Evolutionary conservation across 768 basidiomycete species (phyloP).

Genomic region (Tylopilus subfusipes): DNA sequence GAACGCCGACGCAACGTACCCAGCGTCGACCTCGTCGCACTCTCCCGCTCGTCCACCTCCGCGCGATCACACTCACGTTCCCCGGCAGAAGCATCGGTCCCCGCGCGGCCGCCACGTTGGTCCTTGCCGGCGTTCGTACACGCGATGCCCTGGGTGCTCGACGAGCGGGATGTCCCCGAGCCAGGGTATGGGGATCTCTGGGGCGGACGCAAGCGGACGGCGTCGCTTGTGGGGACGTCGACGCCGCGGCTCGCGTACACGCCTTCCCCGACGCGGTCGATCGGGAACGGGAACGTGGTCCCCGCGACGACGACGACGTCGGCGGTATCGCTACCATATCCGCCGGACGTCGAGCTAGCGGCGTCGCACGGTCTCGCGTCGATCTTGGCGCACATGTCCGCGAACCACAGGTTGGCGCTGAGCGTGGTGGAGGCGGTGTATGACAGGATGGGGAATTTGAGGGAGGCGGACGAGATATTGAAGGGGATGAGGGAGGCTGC

Average conservation of each 20-base stretch:
- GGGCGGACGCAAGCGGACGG: background rate
- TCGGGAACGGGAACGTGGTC: background rate
- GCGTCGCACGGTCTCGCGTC: constrained; percentile 29
- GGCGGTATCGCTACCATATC: constrained; percentile 6
- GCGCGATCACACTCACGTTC: constrained; percentile 10
- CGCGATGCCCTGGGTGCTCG: constrained; percentile 1
- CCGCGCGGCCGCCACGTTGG: constrained; percentile 8
- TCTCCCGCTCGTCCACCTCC: constrained; percentile 14
- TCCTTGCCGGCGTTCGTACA: constrained; percentile 15
- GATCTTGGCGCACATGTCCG: constrained; percentile 39
- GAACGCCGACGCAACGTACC: constrained; percentile 7
- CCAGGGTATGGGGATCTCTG: background rate
- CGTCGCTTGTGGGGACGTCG: background rate
- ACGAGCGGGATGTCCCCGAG: background rate
- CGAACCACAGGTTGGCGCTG: constrained; percentile 43
- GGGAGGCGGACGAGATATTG: constrained; percentile 38
- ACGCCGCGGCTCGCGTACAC: background rate
- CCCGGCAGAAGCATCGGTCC: background rate
- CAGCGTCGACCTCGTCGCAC: constrained; percentile 22
- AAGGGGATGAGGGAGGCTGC: constrained; percentile 37
- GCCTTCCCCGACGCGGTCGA: constrained; percentile 7
- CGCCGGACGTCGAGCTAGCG: constrained; percentile 14
- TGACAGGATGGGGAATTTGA: constrained; percentile 31
- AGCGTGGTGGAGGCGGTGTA: constrained; percentile 42
- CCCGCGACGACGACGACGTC: background rate